Evolutionary conservation across 2,329 filamentous ascomycete species (phyloP).

Genomic region (Bipolaris gigantea): DNA sequence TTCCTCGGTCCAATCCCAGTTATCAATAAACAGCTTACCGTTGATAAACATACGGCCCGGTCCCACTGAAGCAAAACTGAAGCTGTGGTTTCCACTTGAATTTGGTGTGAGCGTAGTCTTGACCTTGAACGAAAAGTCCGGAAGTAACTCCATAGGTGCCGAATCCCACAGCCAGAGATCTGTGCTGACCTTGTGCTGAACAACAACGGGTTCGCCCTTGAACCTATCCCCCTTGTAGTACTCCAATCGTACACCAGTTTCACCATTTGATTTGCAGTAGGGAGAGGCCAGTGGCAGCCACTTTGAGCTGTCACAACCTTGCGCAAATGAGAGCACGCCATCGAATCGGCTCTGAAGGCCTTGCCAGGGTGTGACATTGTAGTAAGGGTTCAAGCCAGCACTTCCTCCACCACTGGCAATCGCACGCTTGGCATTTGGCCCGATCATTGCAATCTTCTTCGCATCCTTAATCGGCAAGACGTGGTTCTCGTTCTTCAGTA

Average conservation of each 20-base stretch:
- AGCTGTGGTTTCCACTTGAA: slow-evolving; percentile 63
- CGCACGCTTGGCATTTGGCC: slow-evolving; percentile 67
- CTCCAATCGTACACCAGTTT: slow-evolving; percentile 64
- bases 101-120: slow-evolving; percentile 63
- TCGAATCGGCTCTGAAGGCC: slow-evolving; percentile 61
- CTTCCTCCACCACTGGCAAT: slow-evolving; percentile 71
- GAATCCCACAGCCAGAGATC: slow-evolving; percentile 73
- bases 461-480: slow-evolving; percentile 62
- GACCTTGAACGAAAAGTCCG: slow-evolving; percentile 65
- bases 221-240: slow-evolving; percentile 68
- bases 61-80: slow-evolving; percentile 69
- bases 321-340: slow-evolving; percentile 61
- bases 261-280: slow-evolving; percentile 60
- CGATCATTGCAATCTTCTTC: slow-evolving; percentile 66
- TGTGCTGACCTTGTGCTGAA: slow-evolving; percentile 64
- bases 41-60: slow-evolving; percentile 64
- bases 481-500: slow-evolving; percentile 64
- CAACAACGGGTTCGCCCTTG: slow-evolving; percentile 58
- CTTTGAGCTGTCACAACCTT: slow-evolving; percentile 66
- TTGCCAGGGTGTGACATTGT: slow-evolving; percentile 65
- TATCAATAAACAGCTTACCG: slow-evolving; percentile 62
- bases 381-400: slow-evolving; percentile 69
- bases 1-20: slow-evolving; percentile 70
- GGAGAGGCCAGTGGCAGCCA: slow-evolving; percentile 66
- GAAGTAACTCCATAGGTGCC: slow-evolving; percentile 62